Evolutionary conservation across 768 basidiomycete species (phyloP), one percentile per base, ranked within the genome.

Genomic region (Panaeolus cyanescens): DNA sequence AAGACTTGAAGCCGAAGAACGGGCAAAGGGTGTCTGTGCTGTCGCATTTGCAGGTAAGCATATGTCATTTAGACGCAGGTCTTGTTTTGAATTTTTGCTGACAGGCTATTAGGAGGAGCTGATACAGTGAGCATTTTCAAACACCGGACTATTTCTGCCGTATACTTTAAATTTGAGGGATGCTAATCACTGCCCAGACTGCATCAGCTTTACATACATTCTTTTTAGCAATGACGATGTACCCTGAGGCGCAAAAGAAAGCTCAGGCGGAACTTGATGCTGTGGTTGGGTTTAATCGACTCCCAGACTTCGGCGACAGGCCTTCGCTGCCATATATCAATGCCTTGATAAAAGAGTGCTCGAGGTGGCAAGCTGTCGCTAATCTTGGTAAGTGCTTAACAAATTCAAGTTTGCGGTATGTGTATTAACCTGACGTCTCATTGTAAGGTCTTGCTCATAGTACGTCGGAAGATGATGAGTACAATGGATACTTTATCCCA

Each of bases 181-280:
- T n/a, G n/a, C n/a, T n/a, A n/a, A n/a, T n/a, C n/a, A n/a, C n/a
- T n/a, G n/a, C n/a, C n/a, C n/a, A n/a, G 45, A 50, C 45, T 50
- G 22, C 10, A 28, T 50, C 45, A 4, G 45, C 45, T 13, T 22
- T 50, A 13, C 45, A 50, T 13, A 50, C 45, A 0, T 67, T 77
- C 61, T 56, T 78, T 39, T 67, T 75, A 13, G 66, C 67, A 5
- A 70, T 77, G 72, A 61, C 71, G 1, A 57, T 64, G 3, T 62
- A 75, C 57, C 77, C 77, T 0, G 70, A 76, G 1, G 64, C 69
- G 0, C 74, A 75, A 59, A 63, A 54, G 28, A 72, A 72, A 58
- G 76, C 73, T 2, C 77, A 75, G 59, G 65, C 31, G 1, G 76
- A 78, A 58, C 65, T 79, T 15, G 75, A 78, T 60, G 45, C 60